Evolutionary conservation across 2,329 filamentous ascomycete genomes (phyloP).

Genomic region (Pseudogymnoascus sp.): DNA sequence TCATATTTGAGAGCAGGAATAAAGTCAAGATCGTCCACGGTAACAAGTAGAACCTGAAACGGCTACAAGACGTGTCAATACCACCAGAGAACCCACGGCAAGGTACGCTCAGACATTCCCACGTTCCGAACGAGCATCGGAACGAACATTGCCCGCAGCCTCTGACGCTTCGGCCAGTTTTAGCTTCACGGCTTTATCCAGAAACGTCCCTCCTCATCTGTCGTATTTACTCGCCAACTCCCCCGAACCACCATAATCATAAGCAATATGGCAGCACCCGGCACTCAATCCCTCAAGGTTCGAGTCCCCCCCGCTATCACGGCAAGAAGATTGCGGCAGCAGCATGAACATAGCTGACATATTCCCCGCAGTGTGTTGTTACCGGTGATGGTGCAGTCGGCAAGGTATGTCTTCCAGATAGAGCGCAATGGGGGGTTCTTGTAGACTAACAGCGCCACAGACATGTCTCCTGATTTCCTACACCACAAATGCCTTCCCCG

Average conservation of each 20-base stretch:
- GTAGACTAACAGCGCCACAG: conserved; percentile 41
- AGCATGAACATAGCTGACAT: conserved; percentile 14
- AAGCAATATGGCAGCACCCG: conserved; percentile 63
- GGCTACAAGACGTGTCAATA: neutral
- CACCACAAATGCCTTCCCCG: conserved; percentile 98
- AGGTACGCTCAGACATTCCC: neutral
- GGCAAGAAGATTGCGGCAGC: conserved; percentile 16
- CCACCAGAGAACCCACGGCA: neutral
- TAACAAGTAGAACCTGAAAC: conserved; percentile 2
- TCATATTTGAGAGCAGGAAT: neutral
- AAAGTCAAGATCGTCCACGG: neutral
- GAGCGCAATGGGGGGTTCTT: conserved; percentile 1
- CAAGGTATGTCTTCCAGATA: conserved; percentile 58
- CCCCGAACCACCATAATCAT: neutral
- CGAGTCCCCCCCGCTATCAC: conserved; percentile 22
- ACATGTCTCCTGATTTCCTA: conserved; percentile 99
- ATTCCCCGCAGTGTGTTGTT: conserved; percentile 72
- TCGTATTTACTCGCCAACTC: neutral
- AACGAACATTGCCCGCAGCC: neutral
- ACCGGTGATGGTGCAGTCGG: conserved; percentile 98
- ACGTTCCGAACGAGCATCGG: neutral
- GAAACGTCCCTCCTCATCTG: neutral
- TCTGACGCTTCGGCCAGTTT: neutral
- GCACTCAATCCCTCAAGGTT: conserved; percentile 90
- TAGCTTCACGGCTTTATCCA: neutral